These are phyloP conservation scores for Rhizopus delemar DNA, from an alignment of 371 early-diverging fungal species.

Conservation along the genomic window DNA sequence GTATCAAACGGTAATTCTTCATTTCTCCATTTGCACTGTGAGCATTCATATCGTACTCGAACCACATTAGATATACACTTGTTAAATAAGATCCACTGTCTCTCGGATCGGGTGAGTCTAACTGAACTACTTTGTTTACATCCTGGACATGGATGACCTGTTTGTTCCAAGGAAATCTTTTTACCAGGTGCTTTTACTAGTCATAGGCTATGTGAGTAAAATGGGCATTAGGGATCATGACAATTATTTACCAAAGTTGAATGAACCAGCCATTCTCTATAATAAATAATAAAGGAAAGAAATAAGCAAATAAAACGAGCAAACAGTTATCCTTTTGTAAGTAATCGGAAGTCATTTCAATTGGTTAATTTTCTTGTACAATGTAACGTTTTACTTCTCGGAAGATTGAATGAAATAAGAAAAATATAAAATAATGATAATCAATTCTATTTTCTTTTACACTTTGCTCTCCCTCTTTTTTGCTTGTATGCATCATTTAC, in stretches of 20 bases:
- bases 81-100: conserved; percentile 39
- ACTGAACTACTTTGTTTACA: conserved; percentile 42
- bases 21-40: conserved; percentile 43
- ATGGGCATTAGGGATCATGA: not conserved
- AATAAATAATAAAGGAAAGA: not conserved
- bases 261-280: not conserved
- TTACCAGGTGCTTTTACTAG: conserved; percentile 34
- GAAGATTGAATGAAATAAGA: too few species aligned
- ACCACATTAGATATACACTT: conserved; percentile 37
- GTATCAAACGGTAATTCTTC: conserved; percentile 30
- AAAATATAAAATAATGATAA: too few species aligned
- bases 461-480: too few species aligned
- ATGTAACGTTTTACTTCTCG: too few species aligned
- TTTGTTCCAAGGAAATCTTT: conserved; percentile 41
- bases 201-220: conserved; percentile 5
- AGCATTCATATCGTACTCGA: conserved; percentile 51
- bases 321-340: not conserved
- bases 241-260: conserved; percentile 4
- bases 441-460: too few species aligned
- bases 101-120: conserved; percentile 43
- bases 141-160: conserved; percentile 44
- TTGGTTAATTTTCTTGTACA: not conserved
- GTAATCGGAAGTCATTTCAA: not conserved
- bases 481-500: too few species aligned
- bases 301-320: not conserved